Evolutionary conservation across 805 yeast species (phyloP), one percentile per base, ranked within the genome.

Genomic region (Sugiyamaella smithiae): DNA sequence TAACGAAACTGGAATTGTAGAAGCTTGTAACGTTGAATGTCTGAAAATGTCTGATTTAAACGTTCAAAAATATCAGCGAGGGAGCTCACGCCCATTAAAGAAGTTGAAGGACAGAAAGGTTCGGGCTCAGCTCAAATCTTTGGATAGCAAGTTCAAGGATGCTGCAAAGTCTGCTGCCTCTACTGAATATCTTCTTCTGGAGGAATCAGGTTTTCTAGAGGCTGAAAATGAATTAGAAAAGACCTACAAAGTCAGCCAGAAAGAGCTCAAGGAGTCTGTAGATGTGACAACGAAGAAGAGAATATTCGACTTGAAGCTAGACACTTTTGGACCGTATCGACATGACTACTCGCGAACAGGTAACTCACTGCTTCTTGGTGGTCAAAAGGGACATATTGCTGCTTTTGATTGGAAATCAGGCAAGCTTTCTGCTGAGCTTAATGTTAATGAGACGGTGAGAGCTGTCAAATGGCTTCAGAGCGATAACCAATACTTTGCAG

Each of bases 321-420:
- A 76, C 9, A 85, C 86, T 52, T 85, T 82, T 63, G 98, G 98
- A 0, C 97, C 99, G 1, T 93, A 93, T 63, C 68, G 74, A 4
- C 63, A 86, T 7, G 89, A 91, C 65, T 93, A 84, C 65, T 78
- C 93, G 1, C 75, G 91, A 66, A 88, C 88, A 58, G 99, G 99
- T 47, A 81, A 96, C 53, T 84, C 84, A 54, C 66, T 93, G 43
- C 73, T 93, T 29, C 70, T 93, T 19, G 93, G 90, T 8, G 99
- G 99, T 16, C 75, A 75, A 42, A 88, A 88, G 64, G 99, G 99
- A 2, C 99, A 93, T 71, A 81, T 93, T 45, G 98, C 99, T 0
- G 80, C 93, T 1, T 84, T 93, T 74, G 97, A 93, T 69, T 93
- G 99, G 97, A 80, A 95, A 63, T 79, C 81, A 33, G 98, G 98